Evolutionary conservation across 2,329 filamentous ascomycete genomes (phyloP).

Genomic region (Cladobotryum mycophilum): DNA sequence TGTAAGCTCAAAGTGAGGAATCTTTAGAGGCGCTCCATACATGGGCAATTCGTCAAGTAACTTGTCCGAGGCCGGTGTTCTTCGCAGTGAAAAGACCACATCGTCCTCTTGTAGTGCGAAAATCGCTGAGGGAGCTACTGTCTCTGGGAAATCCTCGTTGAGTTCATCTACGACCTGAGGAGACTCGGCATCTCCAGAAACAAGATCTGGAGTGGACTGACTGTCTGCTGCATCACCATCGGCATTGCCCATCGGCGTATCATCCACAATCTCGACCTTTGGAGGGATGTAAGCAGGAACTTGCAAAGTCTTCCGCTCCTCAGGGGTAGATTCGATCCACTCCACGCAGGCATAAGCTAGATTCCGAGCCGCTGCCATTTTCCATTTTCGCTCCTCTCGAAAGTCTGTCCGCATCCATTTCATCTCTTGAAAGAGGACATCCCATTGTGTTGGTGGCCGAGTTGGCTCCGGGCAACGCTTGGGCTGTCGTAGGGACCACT

Average conservation of each 20-base stretch:
- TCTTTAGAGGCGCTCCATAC: constrained; percentile 59
- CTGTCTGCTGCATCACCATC: constrained; percentile 30
- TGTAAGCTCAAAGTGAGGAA: constrained; percentile 51
- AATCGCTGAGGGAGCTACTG: constrained; percentile 66
- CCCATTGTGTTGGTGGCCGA: constrained; percentile 72
- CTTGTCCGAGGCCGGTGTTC: constrained; percentile 68
- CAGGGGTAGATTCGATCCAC: constrained; percentile 61
- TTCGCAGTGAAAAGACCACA: constrained; percentile 70
- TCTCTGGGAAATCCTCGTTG: constrained; percentile 37
- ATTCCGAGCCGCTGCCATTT: constrained; percentile 70
- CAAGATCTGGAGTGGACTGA: constrained; percentile 60
- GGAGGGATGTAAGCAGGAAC: constrained; percentile 52
- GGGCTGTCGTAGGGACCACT: constrained; percentile 87
- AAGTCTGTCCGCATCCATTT: constrained; percentile 99
- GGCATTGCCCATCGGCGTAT: constrained; percentile 30
- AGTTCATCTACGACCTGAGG: constrained; percentile 38
- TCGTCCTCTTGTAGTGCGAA: constrained; percentile 79
- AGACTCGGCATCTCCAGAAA: constrained; percentile 58
- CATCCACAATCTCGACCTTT: constrained; percentile 22
- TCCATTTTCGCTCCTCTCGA: constrained; percentile 90
- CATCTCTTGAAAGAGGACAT: constrained; percentile 82
- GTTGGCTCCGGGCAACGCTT: constrained; percentile 77
- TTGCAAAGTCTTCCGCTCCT: constrained; percentile 62
- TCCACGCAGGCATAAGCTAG: constrained; percentile 78
- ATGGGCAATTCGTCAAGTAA: constrained; percentile 76